phyloP scores from a whole-genome alignment of 2,329 filamentous ascomycete genomes.

The Clarireedia homoeocarpa region DNA sequence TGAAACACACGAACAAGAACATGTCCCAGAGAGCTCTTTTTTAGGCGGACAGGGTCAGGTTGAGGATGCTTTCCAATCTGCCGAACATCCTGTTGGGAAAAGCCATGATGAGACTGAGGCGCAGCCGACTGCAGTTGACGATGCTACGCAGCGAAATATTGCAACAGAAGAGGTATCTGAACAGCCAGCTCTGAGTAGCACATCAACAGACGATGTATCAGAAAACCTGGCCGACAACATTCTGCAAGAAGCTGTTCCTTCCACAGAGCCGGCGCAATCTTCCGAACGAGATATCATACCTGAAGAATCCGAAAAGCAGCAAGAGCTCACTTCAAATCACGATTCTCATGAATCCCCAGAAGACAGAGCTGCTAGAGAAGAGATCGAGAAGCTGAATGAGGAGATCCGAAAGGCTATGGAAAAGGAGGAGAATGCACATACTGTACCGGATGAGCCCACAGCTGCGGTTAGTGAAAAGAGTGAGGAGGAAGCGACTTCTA shows the following conservation, averaged over 20 bases:
- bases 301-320: neutral
- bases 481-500: neutral
- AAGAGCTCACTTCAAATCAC: neutral
- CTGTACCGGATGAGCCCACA: neutral
- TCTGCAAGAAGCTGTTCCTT: neutral
- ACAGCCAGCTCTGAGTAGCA: neutral
- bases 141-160: neutral
- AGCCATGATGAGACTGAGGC: neutral
- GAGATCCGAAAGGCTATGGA: constrained; percentile 7
- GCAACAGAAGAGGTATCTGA: too few species aligned
- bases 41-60: too few species aligned
- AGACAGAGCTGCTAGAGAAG: constrained; percentile 5
- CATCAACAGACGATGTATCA: neutral
- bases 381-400: constrained; percentile 4
- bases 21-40: too few species aligned
- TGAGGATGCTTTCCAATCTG: neutral
- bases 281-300: neutral
- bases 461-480: neutral
- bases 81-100: neutral
- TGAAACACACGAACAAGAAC: too few species aligned
- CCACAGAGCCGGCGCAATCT: neutral
- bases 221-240: neutral
- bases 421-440: neutral
- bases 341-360: neutral
- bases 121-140: neutral